These are phyloP conservation scores for Apophysomyces ossiformis DNA, from an alignment of 371 early-diverging fungal genomes.

Conservation along the genomic window DNA sequence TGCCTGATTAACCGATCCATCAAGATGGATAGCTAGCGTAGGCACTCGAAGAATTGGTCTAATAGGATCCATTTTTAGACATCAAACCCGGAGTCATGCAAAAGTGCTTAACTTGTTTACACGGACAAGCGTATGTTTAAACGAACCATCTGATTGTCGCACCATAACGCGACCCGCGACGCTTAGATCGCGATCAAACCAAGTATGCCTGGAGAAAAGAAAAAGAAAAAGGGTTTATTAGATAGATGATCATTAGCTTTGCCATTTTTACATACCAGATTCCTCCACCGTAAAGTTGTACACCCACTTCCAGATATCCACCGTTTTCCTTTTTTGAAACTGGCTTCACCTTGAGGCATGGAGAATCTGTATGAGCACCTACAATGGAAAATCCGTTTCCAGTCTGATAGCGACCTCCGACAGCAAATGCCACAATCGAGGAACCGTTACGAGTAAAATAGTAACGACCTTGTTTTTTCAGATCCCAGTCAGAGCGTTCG, in stretches of 20 bases:
- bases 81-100: background rate
- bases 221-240: background rate
- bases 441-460: conserved; percentile 91
- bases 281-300: conserved; percentile 89
- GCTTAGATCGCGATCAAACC: conserved; percentile 96
- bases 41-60: conserved; percentile 89
- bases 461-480: conserved; percentile 83
- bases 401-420: conserved; percentile 84
- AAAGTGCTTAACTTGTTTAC: conserved; percentile 62
- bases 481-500: conserved; percentile 80
- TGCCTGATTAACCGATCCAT: conserved; percentile 73
- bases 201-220: conserved; percentile 63
- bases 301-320: conserved; percentile 89
- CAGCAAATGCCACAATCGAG: conserved; percentile 91
- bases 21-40: conserved; percentile 92
- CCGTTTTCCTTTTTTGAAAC: conserved; percentile 76
- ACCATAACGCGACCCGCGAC: conserved; percentile 94
- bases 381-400: conserved; percentile 85
- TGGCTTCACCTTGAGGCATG: conserved; percentile 93
- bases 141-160: conserved; percentile 66
- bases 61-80: background rate
- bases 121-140: conserved; percentile 71
- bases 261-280: conserved; percentile 54
- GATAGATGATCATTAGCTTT: background rate
- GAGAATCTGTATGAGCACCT: conserved; percentile 97